These are phyloP conservation scores for Gautieria morchelliformis DNA, from an alignment of 768 basidiomycete genomes.

Conservation along the genomic window DNA sequence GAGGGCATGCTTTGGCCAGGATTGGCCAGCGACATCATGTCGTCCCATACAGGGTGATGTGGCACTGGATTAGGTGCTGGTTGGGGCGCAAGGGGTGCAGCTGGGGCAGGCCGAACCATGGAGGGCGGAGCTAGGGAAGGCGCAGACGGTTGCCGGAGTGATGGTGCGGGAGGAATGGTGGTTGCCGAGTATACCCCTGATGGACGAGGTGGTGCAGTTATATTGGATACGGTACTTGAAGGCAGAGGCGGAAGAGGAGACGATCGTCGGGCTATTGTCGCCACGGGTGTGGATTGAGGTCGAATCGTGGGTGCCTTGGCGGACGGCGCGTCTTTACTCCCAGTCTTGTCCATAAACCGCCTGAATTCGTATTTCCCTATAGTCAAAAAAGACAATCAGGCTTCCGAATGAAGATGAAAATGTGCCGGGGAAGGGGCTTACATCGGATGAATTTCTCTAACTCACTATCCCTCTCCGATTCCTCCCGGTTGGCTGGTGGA, in stretches of 20 bases:
- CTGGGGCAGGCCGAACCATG: neutral
- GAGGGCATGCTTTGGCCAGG: neutral
- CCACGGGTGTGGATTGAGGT: conserved; percentile 15
- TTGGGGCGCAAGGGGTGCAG: neutral
- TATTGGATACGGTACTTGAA: neutral
- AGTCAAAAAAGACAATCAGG: conserved; percentile 6
- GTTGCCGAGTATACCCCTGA: neutral
- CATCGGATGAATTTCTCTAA: conserved; percentile 86
- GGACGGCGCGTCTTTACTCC: conserved; percentile 28
- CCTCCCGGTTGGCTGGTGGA: conserved; percentile 71
- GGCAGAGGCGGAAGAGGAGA: neutral
- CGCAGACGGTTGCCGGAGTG: neutral
- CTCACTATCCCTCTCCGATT: conserved; percentile 77
- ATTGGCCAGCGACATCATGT: neutral
- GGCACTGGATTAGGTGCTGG: neutral
- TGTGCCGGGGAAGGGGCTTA: conserved; percentile 27
- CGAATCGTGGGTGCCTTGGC: conserved; percentile 21
- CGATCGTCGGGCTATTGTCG: conserved; percentile 6
- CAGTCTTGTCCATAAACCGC: conserved; percentile 42
- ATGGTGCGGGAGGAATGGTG: neutral
- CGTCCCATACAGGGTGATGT: neutral
- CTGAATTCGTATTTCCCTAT: conserved; percentile 75
- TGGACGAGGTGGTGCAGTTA: conserved; percentile 4
- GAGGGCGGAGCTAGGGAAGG: neutral
- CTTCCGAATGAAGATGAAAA: neutral